Conservation (phyloP, 306 rosid genomes). For the Glycine tomentella region DNA sequence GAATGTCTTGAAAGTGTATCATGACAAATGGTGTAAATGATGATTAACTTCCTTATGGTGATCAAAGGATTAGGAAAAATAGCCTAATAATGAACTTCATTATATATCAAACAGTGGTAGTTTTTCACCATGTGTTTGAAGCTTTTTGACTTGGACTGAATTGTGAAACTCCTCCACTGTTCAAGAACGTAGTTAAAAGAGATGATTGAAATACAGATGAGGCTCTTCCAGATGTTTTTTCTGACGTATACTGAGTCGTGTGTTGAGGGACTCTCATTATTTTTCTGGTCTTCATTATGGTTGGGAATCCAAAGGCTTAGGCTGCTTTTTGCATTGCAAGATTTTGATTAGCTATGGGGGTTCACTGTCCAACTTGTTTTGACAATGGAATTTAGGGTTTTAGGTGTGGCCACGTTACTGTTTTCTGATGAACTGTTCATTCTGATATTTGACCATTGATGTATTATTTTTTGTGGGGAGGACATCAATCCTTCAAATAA, state of each 20-base stretch:
- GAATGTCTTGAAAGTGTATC: not conserved
- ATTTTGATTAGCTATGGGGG: not conserved
- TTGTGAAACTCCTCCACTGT: constrained; percentile 1
- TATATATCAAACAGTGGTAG: not conserved
- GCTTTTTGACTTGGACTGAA: not conserved
- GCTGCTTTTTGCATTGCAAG: constrained; percentile 7
- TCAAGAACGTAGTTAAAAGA: not conserved
- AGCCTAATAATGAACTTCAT: not conserved
- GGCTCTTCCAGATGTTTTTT: not conserved
- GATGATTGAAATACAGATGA: not conserved
- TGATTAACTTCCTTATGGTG: not conserved
- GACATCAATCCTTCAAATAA: not conserved
- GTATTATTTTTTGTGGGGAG: not conserved
- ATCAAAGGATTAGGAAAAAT: not conserved
- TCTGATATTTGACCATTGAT: not conserved
- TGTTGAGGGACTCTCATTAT: not conserved
- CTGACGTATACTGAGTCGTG: not conserved
- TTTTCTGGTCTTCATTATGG: not conserved
- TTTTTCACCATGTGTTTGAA: not conserved
- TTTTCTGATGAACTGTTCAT: not conserved
- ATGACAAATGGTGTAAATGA: not conserved
- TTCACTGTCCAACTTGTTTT: not conserved
- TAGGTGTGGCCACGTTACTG: not conserved
- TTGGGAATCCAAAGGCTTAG: not conserved
- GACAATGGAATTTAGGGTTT: not conserved